Conservation (phyloP, 345 rosid species). For the Leavenworthia alabamica region DNA sequence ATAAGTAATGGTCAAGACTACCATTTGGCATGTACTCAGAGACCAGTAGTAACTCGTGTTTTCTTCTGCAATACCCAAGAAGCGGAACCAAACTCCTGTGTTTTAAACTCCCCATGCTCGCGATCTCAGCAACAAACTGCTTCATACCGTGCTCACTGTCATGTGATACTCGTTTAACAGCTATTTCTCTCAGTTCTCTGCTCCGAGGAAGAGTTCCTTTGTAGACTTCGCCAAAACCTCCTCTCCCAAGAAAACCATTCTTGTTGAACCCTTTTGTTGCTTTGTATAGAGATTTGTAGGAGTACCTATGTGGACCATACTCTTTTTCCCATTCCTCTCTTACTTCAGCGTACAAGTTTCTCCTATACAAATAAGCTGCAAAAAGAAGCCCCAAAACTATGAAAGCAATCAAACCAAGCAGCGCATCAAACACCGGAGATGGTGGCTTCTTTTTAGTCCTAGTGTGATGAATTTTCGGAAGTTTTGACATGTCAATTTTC, state of each 20-base stretch:
- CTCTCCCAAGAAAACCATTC: conserved; percentile 41
- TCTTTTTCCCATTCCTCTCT: conserved; percentile 62
- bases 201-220: conserved; percentile 41
- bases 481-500: conserved; percentile 37
- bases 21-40: conserved; percentile 58
- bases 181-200: conserved; percentile 33
- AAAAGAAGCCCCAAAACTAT: conserved; percentile 10
- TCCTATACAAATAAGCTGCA: conserved; percentile 28
- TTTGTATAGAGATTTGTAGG: conserved; percentile 46
- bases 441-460: neutral
- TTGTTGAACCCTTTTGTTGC: conserved; percentile 60
- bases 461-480: conserved; percentile 41
- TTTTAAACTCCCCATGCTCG: conserved; percentile 38
- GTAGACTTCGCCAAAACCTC: conserved; percentile 64
- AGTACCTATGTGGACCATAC: conserved; percentile 44
- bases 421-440: conserved; percentile 19
- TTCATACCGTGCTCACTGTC: conserved; percentile 45
- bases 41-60: conserved; percentile 43
- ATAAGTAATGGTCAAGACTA: conserved; percentile 44
- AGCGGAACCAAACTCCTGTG: conserved; percentile 50
- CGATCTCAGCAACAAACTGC: conserved; percentile 45
- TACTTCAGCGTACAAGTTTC: conserved; percentile 43
- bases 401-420: conserved; percentile 20
- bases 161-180: conserved; percentile 51
- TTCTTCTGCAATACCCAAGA: conserved; percentile 49